Conservation (phyloP, 805 yeast genomes). For the Ogataea chonburiensis region DNA sequence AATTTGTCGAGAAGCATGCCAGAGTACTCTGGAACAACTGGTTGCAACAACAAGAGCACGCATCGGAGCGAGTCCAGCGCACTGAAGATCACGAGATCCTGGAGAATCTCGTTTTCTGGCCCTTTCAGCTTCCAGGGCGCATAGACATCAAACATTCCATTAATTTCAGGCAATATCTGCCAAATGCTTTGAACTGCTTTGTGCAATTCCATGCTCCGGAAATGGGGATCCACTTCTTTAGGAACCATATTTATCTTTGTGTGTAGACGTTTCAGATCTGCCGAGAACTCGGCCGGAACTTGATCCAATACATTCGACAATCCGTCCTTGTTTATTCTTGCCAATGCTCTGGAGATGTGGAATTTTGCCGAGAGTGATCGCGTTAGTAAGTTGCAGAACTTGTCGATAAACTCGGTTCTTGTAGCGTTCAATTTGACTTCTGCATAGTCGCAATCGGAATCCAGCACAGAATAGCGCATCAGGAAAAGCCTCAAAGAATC, state of each 20-base stretch:
- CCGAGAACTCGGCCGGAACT: slow-evolving; percentile 15
- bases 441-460: slow-evolving; percentile 76
- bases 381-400: slow-evolving; percentile 75
- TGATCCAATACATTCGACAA: slow-evolving; percentile 28
- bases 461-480: slow-evolving; percentile 71
- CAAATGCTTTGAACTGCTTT: slow-evolving; percentile 59
- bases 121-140: slow-evolving; percentile 71
- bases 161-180: slow-evolving; percentile 57
- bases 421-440: slow-evolving; percentile 50
- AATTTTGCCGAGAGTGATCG: slow-evolving; percentile 75
- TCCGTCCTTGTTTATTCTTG: slow-evolving; percentile 21
- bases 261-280: slow-evolving; percentile 28
- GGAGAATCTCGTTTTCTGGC: slow-evolving; percentile 29
- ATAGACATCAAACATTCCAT: slow-evolving; percentile 61
- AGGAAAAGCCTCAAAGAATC: slow-evolving; percentile 75
- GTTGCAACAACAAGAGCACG: slow-evolving; percentile 61
- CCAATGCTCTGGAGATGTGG: slow-evolving; percentile 47
- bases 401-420: slow-evolving; percentile 71
- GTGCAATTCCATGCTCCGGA: slow-evolving; percentile 50
- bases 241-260: slow-evolving; percentile 14
- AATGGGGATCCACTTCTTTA: slow-evolving; percentile 35
- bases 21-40: slow-evolving; percentile 72
- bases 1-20: slow-evolving; percentile 57
- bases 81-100: slow-evolving; percentile 56
- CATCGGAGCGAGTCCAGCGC: slow-evolving; percentile 74